Conservation (phyloP, 192 early-diverging fungal species). For the Mortierella claussenii region DNA sequence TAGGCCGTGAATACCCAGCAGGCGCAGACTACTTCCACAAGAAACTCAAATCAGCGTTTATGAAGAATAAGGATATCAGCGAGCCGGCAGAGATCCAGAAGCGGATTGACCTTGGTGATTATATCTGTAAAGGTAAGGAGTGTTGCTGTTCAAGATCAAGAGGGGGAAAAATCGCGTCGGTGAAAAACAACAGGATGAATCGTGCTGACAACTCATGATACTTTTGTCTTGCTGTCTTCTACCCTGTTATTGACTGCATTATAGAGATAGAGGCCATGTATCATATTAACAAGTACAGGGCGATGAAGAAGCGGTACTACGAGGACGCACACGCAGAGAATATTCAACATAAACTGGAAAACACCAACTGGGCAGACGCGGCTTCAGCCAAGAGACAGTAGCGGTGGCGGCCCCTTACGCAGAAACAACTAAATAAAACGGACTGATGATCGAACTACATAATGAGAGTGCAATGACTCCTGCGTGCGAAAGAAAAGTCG, state of each 20-base stretch:
- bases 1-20: conserved; percentile 47
- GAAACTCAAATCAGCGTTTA: conserved; percentile 36
- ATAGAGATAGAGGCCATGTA: conserved; percentile 54
- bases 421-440: background rate
- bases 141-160: background rate
- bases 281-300: conserved; percentile 53
- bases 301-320: conserved; percentile 52
- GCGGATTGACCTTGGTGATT: conserved; percentile 49
- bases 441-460: background rate
- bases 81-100: conserved; percentile 46
- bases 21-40: conserved; percentile 44
- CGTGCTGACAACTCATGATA: background rate
- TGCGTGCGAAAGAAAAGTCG: too few relatives aligned
- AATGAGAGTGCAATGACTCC: too few relatives aligned
- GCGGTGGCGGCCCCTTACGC: background rate
- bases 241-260: background rate
- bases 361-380: conserved; percentile 16
- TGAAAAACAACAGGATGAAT: too few relatives aligned
- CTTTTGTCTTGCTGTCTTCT: background rate
- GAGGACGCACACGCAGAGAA: conserved; percentile 17
- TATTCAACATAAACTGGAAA: conserved; percentile 39
- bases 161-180: background rate
- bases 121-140: conserved; percentile 44
- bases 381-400: background rate
- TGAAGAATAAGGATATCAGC: conserved; percentile 45